Conservation (phyloP, 2,329 filamentous ascomycete genomes). For the Tolypocladium guangdongense region DNA sequence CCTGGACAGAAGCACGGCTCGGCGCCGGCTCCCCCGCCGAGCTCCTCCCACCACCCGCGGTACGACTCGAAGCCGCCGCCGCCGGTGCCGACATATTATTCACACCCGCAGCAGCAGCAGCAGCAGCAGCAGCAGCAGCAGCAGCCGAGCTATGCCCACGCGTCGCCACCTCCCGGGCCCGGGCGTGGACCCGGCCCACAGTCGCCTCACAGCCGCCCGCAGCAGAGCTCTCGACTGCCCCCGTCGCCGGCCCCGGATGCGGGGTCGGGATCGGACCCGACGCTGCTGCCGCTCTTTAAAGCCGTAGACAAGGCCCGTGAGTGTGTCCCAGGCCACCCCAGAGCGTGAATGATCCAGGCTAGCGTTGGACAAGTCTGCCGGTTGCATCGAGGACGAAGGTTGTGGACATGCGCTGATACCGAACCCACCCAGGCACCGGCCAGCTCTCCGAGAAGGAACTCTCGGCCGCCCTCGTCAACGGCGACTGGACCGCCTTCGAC, state of each 20-base stretch:
- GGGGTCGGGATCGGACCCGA: conserved; percentile 49
- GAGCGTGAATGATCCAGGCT: neutral
- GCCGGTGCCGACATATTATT: conserved; percentile 6
- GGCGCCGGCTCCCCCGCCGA: conserved; percentile 8
- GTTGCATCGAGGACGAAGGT: no score
- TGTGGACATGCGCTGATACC: neutral
- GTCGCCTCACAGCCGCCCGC: neutral
- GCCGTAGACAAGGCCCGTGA: conserved; percentile 79
- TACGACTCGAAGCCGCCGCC: conserved; percentile 40
- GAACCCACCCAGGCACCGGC: conserved; percentile 49
- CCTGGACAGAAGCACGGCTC: conserved; percentile 24
- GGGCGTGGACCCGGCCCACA: neutral
- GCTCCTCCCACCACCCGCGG: conserved; percentile 17
- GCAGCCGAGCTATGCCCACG: conserved; percentile 31
- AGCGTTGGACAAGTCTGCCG: neutral
- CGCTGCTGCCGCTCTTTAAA: conserved; percentile 73
- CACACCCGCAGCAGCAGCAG: conserved; percentile 11
- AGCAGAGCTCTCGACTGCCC: conserved; percentile 46
- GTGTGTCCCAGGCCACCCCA: conserved; percentile 11
- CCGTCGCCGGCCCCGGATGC: conserved; percentile 48
- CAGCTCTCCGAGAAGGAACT: conserved; percentile 80
- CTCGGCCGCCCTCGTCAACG: conserved; percentile 84
- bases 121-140: neutral
- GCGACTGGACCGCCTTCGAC: conserved; percentile 92
- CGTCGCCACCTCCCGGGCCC: conserved; percentile 37